phyloP scores from a whole-genome alignment of 139 green algal species.

The Marvania coccoides region DNA sequence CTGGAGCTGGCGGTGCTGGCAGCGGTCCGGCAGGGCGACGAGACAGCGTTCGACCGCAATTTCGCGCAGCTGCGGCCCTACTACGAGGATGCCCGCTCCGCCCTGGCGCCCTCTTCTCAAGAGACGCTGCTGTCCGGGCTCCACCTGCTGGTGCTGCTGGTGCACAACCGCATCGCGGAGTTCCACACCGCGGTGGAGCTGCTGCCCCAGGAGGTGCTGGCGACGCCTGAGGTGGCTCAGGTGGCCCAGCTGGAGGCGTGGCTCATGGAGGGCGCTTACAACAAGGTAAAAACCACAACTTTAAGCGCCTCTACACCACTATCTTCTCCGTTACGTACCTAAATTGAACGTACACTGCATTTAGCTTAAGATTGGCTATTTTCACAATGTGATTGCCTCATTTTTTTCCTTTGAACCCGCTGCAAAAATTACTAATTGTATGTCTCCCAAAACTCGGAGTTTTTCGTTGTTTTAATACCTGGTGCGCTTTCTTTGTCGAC shows the following conservation, averaged over 20 bases:
- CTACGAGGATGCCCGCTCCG: slow-evolving; percentile 60
- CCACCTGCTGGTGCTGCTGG: slow-evolving; percentile 88
- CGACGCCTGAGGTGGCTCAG: slow-evolving; percentile 13
- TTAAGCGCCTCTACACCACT: no score
- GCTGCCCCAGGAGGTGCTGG: slow-evolving; percentile 50
- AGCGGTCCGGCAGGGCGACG: slow-evolving; percentile 63
- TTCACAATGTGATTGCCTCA: no score
- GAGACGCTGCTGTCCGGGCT: slow-evolving; percentile 68
- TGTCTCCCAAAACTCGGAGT: no score
- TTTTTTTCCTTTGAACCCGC: no score
- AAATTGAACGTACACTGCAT: no score
- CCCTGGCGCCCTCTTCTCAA: slow-evolving; percentile 52
- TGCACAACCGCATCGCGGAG: slow-evolving; percentile 93
- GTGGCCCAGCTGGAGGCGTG: slow-evolving; percentile 84
- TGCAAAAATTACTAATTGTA: no score
- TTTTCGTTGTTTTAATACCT: no score
- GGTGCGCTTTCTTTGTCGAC: no score
- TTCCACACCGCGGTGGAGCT: slow-evolving; percentile 96
- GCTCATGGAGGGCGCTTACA: slow-evolving; percentile 96
- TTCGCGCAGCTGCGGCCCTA: slow-evolving; percentile 84
- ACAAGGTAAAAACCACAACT: slow-evolving; percentile 54
- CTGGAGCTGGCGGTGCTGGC: slow-evolving; percentile 83
- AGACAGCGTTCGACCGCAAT: slow-evolving; percentile 81
- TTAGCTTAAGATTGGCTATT: no score
- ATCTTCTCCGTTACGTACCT: no score